Evolutionary conservation across 306 rosid species (phyloP), one percentile per base, ranked within the genome.

Genomic region (Vigna nakashimae): DNA sequence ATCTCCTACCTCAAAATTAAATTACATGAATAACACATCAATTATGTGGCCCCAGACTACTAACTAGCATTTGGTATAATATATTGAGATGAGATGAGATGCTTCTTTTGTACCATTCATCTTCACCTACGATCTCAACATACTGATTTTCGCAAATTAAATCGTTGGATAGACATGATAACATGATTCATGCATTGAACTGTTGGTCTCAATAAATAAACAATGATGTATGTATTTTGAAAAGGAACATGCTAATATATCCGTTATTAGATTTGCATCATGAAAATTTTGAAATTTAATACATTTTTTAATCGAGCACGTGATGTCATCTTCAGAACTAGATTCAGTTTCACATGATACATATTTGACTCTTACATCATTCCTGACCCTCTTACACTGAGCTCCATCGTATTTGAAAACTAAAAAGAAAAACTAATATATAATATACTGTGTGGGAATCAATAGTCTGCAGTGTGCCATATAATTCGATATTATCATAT

Each of bases 311-410:
- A 60, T 68, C 77, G 66, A 75, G 59, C 69, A 69, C 68, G 34
- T 81, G 86, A 79, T 82, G 88, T 83, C 86, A 83, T 80, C 74
- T 78, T 60, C 75, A 57, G 85, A 82, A 34, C 38, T 70, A 70
- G 82, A 83, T 88, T 86, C 91, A 76, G 80, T 73, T 83, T 82
- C 78, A 55, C 60, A 86, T 86, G 63, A 80, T 79, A 86, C 86
- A 62, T 34, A 5, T 90, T 90, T 92, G 79, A 24, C 55, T 70
- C 65, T 86, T 79, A 88, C 86, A 85, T 86, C 91, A 93, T 90
- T 88, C 90, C 88, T 83, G 91, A 79, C 82, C 79, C 65, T 73
- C 84, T 71, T 70, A 74, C 58, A 75, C 77, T 52, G 46, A 82
- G 55, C 89, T 79, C 86, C 67, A 69, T 1, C 22, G 22, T 74